Base-by-base conservation (phyloP, 148 eudicot species). In the Rheum nobile region DNA sequence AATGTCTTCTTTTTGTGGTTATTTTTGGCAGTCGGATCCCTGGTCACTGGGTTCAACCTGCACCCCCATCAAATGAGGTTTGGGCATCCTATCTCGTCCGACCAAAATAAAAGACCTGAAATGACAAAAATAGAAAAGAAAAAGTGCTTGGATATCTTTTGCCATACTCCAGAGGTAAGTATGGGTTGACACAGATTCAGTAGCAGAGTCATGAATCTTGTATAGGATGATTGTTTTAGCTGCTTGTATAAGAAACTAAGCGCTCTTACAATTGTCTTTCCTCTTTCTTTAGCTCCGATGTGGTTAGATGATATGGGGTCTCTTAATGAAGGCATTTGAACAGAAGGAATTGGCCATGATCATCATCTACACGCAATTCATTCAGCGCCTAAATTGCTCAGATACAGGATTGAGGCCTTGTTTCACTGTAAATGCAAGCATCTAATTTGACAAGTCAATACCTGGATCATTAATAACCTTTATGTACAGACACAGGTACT, bases 21-120 rank as follows among this genome's bases (percentile, higher is more conserved):
- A 46, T 76, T 77, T 77, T 41, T 71, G 82, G 78, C 89, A 95
- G 99, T 83, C 97, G 99, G 43, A 91, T 95, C 77, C 97, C 97
- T 8, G 92, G 94, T 26, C 99, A 91, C 77, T 95, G 97, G 99
- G 88, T 95, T 86, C 91, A 87, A 77, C 92, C 96, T 28, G 91
- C 99, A 47, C 89, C 96, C 46, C 96, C 99, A 19, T 83, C 99
- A 42, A 84, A 91, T 74, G 92, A 86, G 73, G 75, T 88, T 77
- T 95, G 99, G 99, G 96, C 91, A 74, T 95, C 99, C 67, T 95
- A 90, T 85, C 78, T 95, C 50, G 87, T 84, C 76, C 86, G 74
- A 75, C 91, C 71, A 74, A 34, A 78, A 84, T 81, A 81, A 85
- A 65, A 34, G 70, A 16, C 41, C 41, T 65, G 41, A 32, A 65